Evolutionary conservation across 1,284 basidiomycete genomes (phyloP).

Genomic region (Ceratobasidium theobromae): DNA sequence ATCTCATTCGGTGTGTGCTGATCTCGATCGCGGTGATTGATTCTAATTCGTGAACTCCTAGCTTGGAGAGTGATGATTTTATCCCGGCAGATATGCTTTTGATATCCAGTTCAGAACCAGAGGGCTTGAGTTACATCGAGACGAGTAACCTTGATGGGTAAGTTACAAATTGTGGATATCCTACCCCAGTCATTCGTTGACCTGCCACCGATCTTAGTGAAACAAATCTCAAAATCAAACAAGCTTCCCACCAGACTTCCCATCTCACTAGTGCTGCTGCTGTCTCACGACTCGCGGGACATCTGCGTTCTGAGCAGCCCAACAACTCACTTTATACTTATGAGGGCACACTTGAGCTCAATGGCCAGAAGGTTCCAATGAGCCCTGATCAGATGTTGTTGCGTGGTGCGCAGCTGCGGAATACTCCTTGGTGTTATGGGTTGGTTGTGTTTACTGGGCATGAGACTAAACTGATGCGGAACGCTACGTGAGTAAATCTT

Average conservation of each 20-base stretch:
- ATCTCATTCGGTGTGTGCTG: slow-evolving; percentile 66
- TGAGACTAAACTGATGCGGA: slow-evolving; percentile 98
- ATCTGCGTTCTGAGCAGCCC: slow-evolving; percentile 90
- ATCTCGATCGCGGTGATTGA: not conserved
- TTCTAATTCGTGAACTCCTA: not conserved
- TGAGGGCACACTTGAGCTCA: slow-evolving; percentile 75
- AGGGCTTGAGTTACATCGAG: slow-evolving; percentile 96
- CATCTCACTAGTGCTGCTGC: slow-evolving; percentile 75
- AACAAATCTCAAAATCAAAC: slow-evolving; percentile 99
- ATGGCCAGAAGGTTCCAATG: slow-evolving; percentile 68
- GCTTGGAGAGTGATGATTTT: slow-evolving; percentile 85
- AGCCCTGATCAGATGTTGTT: slow-evolving; percentile 94
- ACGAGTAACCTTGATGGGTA: slow-evolving; percentile 97
- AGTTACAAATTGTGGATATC: slow-evolving; percentile 39
- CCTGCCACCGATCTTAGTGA: slow-evolving; percentile 56
- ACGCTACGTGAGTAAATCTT: slow-evolving; percentile 67
- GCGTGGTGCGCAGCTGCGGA: slow-evolving; percentile 92
- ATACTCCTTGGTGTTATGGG: slow-evolving; percentile 97
- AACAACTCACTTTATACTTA: slow-evolving; percentile 98
- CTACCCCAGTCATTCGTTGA: not conserved
- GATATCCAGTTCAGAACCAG: slow-evolving; percentile 89
- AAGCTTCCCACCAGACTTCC: slow-evolving; percentile 83
- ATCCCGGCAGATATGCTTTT: slow-evolving; percentile 95
- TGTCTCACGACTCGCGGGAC: slow-evolving; percentile 75
- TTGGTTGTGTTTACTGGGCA: slow-evolving; percentile 95